phyloP scores from a whole-genome alignment of 331 rosid genomes.

The Phaseolus coccineus region DNA sequence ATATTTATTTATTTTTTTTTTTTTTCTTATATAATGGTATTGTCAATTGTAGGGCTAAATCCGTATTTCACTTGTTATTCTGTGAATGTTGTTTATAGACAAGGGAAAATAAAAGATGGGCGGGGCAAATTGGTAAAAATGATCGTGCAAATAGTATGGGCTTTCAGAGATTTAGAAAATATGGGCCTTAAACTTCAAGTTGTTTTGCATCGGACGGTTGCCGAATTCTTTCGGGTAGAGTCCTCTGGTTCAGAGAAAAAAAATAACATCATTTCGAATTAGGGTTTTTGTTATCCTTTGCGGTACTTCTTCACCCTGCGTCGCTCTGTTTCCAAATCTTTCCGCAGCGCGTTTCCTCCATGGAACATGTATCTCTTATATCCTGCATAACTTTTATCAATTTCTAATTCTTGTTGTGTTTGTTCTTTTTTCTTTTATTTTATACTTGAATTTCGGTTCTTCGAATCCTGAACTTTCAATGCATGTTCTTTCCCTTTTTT shows the following conservation, averaged over 20 bases:
- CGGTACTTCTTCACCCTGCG: neutral
- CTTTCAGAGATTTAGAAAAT: neutral
- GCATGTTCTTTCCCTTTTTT: no score
- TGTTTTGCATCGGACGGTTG: neutral
- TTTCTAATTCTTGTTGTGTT: neutral
- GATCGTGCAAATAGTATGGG: neutral
- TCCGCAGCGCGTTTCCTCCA: neutral
- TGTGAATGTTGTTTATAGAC: no score
- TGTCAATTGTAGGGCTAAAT: no score
- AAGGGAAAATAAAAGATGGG: no score
- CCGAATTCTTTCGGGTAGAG: neutral
- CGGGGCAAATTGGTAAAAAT: neutral
- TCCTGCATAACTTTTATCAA: neutral
- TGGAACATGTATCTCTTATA: neutral
- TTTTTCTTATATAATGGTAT: no score
- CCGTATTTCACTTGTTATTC: no score
- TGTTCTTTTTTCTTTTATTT: neutral
- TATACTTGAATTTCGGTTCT: neutral
- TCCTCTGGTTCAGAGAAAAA: neutral
- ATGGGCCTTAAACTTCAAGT: neutral
- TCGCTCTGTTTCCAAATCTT: neutral
- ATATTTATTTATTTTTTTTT: no score
- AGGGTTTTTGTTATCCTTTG: constrained; percentile 29
- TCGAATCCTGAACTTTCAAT: neutral
- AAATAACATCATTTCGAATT: neutral